Evolutionary conservation across 257 asterid genomes (phyloP), one percentile per base, ranked within the genome.

Genomic region (Lithospermum erythrorhizon): DNA sequence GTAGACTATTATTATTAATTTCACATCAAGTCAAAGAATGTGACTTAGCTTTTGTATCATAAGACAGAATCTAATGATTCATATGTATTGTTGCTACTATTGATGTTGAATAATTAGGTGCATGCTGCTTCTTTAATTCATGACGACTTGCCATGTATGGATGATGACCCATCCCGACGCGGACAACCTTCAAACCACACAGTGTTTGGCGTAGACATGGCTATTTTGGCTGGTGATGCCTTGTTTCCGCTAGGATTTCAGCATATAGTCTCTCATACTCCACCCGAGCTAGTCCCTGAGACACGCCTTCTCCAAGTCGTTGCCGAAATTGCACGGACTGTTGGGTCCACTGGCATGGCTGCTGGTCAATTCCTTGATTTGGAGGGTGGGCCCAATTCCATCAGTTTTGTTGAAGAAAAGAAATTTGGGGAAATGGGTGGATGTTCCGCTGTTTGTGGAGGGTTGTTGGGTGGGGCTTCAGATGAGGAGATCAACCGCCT

Each of bases 321-420:
- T 65, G 81, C 95, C 0, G 98, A 91, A 85, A 91, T 91, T 16
- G 98, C 96, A 11, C 75, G 94, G 63, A 87, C 98, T 15, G 98
- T 90, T 78, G 98, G 98, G 60, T 87, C 98, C 74, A 87, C 95
- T 0, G 96, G 98, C 5, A 90, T 90, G 98, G 95, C 93, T 41
- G 98, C 96, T 0, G 96, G 98, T 41, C 98, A 90, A 75, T 81
- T 90, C 24, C 53, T 87, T 6, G 98, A 87, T 74, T 89, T 87
- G 13, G 96, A 82, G 64, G 94, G 95, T 30, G 87, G 88, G 18
- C 84, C 96, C 18, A 75, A 81, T 37, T 89, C 82, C 14, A 82
- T 90, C 19, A 91, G 81, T 18, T 86, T 83, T 22, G 85, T 87
- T 30, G 93, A 85, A 70, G 93, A 87, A 61, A 90, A 86, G 80